These are phyloP conservation scores for Acanthamoeba triangularis DNA, from an alignment of 208 protist species.

Conservation along the genomic window DNA sequence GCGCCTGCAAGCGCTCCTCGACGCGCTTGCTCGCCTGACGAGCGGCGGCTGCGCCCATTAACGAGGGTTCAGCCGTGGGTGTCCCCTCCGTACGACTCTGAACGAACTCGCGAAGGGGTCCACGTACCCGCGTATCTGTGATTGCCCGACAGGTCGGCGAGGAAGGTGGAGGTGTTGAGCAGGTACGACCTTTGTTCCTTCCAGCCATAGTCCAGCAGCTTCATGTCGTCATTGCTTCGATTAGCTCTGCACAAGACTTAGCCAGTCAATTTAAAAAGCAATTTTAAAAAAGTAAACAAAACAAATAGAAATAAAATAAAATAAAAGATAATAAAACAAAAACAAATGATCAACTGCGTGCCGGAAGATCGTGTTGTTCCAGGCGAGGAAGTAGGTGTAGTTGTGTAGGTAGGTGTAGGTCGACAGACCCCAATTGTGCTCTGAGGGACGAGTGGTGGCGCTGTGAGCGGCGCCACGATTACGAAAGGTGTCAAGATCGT, in stretches of 20 bases:
- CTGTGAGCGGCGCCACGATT: too few species aligned
- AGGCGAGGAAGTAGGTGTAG: conserved; percentile 23
- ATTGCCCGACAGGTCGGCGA: not conserved
- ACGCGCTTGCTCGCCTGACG: not conserved
- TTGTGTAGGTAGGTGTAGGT: conserved; percentile 23
- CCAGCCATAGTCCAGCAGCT: not conserved
- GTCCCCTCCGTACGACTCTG: too few species aligned
- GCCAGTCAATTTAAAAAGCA: too few species aligned
- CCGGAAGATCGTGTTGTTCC: conserved; percentile 19
- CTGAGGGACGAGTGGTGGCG: not conserved
- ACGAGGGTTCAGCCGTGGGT: not conserved
- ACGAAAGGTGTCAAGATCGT: not conserved
- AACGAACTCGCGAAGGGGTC: not conserved
- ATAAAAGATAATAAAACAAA: not conserved
- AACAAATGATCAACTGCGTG: not conserved
- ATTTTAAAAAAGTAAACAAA: not conserved
- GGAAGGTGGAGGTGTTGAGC: not conserved
- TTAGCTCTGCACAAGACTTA: too few species aligned
- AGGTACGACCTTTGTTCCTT: not conserved
- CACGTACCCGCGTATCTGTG: not conserved
- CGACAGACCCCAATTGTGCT: conserved; percentile 12
- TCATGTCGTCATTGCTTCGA: not conserved
- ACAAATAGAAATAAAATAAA: not conserved
- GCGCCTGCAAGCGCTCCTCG: not conserved
- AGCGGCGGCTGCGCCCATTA: not conserved